phyloP scores from a whole-genome alignment of 257 asterid species.

The Fraxinus excelsior region DNA sequence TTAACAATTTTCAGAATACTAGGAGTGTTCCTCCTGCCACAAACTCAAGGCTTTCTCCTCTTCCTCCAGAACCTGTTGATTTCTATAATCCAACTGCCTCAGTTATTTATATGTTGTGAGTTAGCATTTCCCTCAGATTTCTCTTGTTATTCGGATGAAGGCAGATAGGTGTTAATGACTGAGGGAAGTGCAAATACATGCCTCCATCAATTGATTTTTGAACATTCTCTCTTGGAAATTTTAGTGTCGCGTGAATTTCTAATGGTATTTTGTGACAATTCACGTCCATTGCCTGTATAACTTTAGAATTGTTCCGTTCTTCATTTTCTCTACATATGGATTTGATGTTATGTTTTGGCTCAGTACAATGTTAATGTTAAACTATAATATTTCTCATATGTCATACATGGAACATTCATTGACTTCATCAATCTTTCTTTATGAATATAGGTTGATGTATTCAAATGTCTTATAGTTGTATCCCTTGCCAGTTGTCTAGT shows the following conservation, averaged over 20 bases:
- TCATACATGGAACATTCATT: neutral
- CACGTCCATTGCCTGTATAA: neutral
- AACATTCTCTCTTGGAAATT: neutral
- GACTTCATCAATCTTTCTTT: neutral
- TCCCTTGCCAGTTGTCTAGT: too few relatives aligned
- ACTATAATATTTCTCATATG: neutral
- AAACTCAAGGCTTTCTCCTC: conserved; percentile 91
- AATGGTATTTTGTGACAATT: neutral
- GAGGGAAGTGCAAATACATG: neutral
- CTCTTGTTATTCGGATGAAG: neutral
- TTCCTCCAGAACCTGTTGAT: conserved; percentile 95
- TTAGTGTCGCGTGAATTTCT: neutral
- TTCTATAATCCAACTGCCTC: conserved; percentile 84
- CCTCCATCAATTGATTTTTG: neutral
- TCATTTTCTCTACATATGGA: neutral
- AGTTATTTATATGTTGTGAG: too few relatives aligned
- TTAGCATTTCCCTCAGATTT: too few relatives aligned
- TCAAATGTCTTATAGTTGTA: neutral
- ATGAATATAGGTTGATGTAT: neutral
- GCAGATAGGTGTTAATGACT: too few relatives aligned
- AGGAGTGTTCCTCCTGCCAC: conserved; percentile 80
- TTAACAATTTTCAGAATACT: conserved; percentile 47
- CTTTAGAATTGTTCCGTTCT: neutral
- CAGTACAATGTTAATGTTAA: neutral
- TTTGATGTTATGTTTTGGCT: neutral